A percentile compares a stretch with the other conserved stretches of the same genome.
Evolutionary conservation across 805 yeast species (phyloP).

Genomic region (Saccharomycopsis selenospora): DNA sequence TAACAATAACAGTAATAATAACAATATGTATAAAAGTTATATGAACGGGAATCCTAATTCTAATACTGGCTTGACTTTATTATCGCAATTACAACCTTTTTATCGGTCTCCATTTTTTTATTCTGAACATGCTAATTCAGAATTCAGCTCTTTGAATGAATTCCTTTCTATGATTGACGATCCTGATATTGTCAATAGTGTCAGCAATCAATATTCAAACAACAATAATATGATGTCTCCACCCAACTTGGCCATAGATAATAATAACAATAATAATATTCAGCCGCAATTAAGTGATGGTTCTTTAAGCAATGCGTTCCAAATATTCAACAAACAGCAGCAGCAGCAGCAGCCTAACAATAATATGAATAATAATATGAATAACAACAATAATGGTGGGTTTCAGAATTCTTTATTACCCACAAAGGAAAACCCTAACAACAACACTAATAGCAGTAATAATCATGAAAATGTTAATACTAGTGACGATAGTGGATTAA

Average conservation of each 20-base stretch:
- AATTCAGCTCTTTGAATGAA: conserved; percentile 82
- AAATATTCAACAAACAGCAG: conserved; percentile 1
- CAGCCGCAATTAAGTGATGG: neutral
- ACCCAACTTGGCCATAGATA: neutral
- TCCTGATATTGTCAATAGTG: conserved; percentile 54
- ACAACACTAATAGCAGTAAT: conserved; percentile 4
- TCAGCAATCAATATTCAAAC: conserved; percentile 14
- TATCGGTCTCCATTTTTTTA: conserved; percentile 64
- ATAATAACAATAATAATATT: conserved; percentile 3
- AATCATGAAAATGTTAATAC: conserved; percentile 1
- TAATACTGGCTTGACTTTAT: conserved; percentile 27
- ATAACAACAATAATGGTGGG: neutral
- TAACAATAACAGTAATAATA: conserved; percentile 1
- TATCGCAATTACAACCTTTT: conserved; percentile 36
- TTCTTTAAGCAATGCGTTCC: neutral
- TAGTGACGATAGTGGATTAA: conserved; percentile 12
- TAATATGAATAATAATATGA: neutral
- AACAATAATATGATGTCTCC: neutral
- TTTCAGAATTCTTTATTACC: neutral
- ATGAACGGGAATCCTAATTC: conserved; percentile 7
- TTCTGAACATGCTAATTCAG: conserved; percentile 90
- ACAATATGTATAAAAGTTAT: conserved; percentile 3
- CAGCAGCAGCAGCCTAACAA: no score
- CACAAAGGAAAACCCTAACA: conserved; percentile 11
- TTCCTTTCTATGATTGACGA: conserved; percentile 87